A percentile compares a stretch with the other conserved stretches of the same genome.
These are phyloP conservation scores for Citrus cavaleriei DNA, from an alignment of 345 rosid genomes.

Conservation along the genomic window DNA sequence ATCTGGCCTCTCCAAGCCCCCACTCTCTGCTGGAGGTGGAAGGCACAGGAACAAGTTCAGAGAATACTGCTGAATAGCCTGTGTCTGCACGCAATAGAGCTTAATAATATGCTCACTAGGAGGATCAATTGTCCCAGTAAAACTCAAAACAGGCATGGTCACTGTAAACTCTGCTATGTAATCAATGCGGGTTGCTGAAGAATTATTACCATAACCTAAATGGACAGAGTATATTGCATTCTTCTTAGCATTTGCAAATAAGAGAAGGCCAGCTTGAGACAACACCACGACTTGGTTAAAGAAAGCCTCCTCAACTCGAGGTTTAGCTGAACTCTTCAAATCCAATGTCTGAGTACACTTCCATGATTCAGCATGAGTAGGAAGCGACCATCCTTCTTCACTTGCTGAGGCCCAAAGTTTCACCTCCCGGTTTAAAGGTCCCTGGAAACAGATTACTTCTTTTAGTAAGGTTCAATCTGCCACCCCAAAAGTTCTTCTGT, in stretches of 20 bases:
- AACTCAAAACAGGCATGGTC: constrained; percentile 91
- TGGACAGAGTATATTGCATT: constrained; percentile 82
- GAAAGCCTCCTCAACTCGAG: constrained; percentile 62
- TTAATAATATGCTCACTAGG: constrained; percentile 59
- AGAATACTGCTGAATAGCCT: constrained; percentile 89
- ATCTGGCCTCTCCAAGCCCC: constrained; percentile 51
- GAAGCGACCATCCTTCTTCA: constrained; percentile 81
- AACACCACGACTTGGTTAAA: constrained; percentile 81
- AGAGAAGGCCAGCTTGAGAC: constrained; percentile 61
- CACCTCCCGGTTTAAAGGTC: constrained; percentile 74
- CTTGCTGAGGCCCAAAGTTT: constrained; percentile 74
- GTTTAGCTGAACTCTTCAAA: constrained; percentile 63
- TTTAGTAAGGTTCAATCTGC: neutral
- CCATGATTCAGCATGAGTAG: constrained; percentile 64
- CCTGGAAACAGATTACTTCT: constrained; percentile 37
- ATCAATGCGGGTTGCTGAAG: constrained; percentile 69
- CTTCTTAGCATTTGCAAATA: constrained; percentile 87
- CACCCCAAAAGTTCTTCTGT: too few relatives aligned
- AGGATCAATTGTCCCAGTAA: constrained; percentile 67
- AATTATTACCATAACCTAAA: constrained; percentile 74
- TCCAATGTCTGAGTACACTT: constrained; percentile 75
- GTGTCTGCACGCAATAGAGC: constrained; percentile 91
- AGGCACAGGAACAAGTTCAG: constrained; percentile 77
- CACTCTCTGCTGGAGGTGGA: constrained; percentile 60
- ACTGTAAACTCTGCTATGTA: constrained; percentile 82